Evolutionary conservation across 176 grass and related monocot genomes (phyloP).

Genomic region (Cocos nucifera): DNA sequence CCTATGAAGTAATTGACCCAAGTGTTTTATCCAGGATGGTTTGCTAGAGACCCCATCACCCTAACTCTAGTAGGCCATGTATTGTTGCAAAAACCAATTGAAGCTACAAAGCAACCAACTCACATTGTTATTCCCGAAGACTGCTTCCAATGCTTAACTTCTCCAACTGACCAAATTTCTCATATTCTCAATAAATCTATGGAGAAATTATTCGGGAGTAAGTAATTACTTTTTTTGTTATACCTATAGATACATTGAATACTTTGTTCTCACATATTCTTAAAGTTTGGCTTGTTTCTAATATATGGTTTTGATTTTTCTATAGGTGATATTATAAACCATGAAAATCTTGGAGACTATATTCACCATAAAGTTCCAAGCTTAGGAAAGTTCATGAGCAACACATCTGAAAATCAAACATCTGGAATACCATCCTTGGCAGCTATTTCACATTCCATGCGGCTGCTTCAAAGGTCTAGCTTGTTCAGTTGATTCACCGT

Average conservation of each 20-base stretch:
- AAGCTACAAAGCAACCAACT: constrained; percentile 29
- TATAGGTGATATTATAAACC: constrained; percentile 42
- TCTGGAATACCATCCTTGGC: constrained; percentile 46
- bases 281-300: background rate
- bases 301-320: constrained; percentile 17
- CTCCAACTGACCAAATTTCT: constrained; percentile 39
- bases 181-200: constrained; percentile 47
- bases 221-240: constrained; percentile 19
- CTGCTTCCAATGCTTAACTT: constrained; percentile 61
- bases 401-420: constrained; percentile 29
- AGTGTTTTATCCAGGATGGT: constrained; percentile 49
- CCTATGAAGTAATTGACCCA: background rate
- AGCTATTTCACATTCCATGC: constrained; percentile 68
- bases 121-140: constrained; percentile 47
- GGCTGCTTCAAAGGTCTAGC: constrained; percentile 52
- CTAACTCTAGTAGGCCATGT: constrained; percentile 35
- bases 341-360: constrained; percentile 54
- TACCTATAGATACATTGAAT: background rate
- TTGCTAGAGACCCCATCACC: constrained; percentile 59
- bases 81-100: constrained; percentile 33
- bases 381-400: constrained; percentile 44
- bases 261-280: no score
- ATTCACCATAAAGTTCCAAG: constrained; percentile 59
- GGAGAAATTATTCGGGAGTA: constrained; percentile 51
- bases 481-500: background rate